Conservation (phyloP, 1,284 basidiomycete species). For the Meripilus lineatus region DNA sequence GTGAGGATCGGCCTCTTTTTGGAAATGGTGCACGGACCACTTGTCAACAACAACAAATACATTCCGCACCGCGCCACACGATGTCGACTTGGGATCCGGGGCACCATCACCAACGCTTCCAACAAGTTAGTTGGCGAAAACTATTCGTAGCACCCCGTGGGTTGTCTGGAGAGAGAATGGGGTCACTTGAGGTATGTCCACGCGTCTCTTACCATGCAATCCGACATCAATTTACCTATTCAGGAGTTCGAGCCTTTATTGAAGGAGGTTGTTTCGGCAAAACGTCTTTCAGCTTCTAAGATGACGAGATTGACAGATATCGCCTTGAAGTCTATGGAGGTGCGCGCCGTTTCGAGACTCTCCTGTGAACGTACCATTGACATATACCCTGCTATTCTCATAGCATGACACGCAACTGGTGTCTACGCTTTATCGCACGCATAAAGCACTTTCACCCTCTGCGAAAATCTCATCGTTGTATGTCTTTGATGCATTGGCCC, state of each 20-base stretch:
- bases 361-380: neutral
- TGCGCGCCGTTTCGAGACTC: constrained; percentile 34
- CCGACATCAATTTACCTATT: neutral
- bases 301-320: constrained; percentile 72
- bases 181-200: constrained; percentile 4
- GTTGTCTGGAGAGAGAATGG: too few relatives aligned
- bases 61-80: too few relatives aligned
- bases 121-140: too few relatives aligned
- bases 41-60: too few relatives aligned
- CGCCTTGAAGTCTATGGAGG: constrained; percentile 70
- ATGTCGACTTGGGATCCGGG: too few relatives aligned
- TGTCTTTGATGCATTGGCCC: constrained; percentile 84
- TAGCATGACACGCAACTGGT: constrained; percentile 84
- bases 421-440: constrained; percentile 78
- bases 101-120: too few relatives aligned
- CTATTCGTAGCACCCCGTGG: too few relatives aligned
- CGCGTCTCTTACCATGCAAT: neutral
- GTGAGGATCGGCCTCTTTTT: too few relatives aligned
- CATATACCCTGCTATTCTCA: constrained; percentile 1
- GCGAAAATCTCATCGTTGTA: constrained; percentile 83
- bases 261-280: constrained; percentile 74
- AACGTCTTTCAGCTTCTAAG: constrained; percentile 80
- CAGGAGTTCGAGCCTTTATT: constrained; percentile 78
- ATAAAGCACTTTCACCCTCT: constrained; percentile 64
- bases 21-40: too few relatives aligned